Conservation (phyloP, 2,329 filamentous ascomycete species). For the Sarocladium kiliense region DNA sequence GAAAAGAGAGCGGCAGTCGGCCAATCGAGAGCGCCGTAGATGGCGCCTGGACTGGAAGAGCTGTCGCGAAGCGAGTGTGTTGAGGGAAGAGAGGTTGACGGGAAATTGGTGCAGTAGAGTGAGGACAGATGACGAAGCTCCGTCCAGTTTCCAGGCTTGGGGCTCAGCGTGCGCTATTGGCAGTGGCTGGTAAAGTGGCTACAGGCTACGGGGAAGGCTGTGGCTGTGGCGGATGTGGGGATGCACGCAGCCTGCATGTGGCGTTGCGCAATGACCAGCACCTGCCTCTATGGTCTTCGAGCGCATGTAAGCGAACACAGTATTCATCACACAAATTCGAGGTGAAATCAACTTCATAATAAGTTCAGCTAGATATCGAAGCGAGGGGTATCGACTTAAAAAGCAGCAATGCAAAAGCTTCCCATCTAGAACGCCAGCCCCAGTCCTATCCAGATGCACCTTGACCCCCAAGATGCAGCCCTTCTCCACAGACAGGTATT, state of each 20-base stretch:
- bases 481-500: no score
- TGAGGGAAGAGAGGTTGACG: not conserved
- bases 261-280: no score
- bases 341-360: not conserved
- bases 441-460: not conserved
- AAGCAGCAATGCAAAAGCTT: conserved; percentile 6
- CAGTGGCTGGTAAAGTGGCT: conserved; percentile 2
- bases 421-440: conserved; percentile 1
- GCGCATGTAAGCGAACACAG: no score
- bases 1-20: not conserved
- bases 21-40: not conserved
- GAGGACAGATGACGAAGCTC: conserved; percentile 14
- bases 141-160: conserved; percentile 1
- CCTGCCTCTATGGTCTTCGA: no score
- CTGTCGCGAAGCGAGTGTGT: conserved; percentile 4
- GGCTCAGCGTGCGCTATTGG: not conserved
- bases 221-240: conserved; percentile 5
- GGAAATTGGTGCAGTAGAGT: not conserved
- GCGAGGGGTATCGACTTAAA: conserved; percentile 8
- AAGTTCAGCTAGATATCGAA: not conserved
- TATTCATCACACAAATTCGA: no score
- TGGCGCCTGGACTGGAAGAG: not conserved
- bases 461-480: not conserved
- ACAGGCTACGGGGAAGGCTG: not conserved
- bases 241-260: not conserved